Percentiles rank a stretch among this genome's conserved stretches.
These are phyloP conservation scores for Tetrahymena elliotti DNA, from an alignment of 73 alveolate species.

Conservation along the genomic window DNA sequence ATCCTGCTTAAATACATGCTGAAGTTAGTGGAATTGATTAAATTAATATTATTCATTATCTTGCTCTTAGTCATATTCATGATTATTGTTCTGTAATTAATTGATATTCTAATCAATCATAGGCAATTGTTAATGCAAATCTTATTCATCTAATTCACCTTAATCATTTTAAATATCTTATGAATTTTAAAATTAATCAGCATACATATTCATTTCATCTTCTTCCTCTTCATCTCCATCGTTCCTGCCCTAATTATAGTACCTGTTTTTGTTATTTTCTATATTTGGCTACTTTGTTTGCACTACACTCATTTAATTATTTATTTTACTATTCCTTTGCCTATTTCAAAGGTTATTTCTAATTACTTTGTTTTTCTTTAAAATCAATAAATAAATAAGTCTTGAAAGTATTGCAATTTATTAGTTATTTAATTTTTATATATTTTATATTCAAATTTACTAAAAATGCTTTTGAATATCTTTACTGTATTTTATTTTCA, in stretches of 20 bases:
- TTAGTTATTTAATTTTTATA: too few species aligned
- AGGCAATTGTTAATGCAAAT: neutral
- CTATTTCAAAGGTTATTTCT: neutral
- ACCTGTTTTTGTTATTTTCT: neutral
- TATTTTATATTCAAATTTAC: neutral
- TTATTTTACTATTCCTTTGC: neutral
- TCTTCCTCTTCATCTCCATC: neutral
- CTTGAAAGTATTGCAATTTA: neutral
- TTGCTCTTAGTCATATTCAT: neutral
- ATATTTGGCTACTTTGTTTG: neutral
- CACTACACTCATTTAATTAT: neutral
- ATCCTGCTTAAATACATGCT: neutral
- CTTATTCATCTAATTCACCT: neutral
- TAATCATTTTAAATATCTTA: neutral
- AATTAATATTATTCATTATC: neutral
- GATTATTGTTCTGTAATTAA: neutral
- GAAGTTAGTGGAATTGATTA: neutral
- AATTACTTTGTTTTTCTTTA: neutral
- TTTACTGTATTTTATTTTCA: neutral
- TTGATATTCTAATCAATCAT: neutral
- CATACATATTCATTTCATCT: neutral
- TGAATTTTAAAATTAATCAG: neutral
- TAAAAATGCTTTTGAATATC: neutral
- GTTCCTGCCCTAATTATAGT: neutral
- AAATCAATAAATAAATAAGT: neutral